Conservation (phyloP, 2,329 filamentous ascomycete species). For the Fusarium heterosporum region DNA sequence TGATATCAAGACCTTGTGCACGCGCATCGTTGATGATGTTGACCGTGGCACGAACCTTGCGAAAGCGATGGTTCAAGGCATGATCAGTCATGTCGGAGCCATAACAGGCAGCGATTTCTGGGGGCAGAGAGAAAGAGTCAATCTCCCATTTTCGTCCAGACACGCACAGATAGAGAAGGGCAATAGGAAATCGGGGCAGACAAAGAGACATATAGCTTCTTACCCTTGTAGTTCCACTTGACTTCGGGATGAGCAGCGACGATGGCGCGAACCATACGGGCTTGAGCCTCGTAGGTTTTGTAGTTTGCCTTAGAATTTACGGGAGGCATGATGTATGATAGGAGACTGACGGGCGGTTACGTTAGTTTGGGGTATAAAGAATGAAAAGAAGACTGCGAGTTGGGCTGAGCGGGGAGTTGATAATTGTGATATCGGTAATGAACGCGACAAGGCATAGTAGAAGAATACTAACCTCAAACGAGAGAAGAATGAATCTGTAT, state of each 20-base stretch:
- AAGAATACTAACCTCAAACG: conserved; percentile 19
- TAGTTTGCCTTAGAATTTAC: conserved; percentile 63
- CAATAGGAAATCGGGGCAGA: not conserved
- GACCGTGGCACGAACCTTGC: conserved; percentile 58
- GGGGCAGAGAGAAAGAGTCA: conserved; percentile 48
- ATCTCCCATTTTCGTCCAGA: conserved; percentile 45
- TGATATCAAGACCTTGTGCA: conserved; percentile 55
- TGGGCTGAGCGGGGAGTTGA: not conserved
- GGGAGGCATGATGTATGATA: conserved; percentile 57
- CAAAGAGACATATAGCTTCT: conserved; percentile 44
- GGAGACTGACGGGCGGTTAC: not conserved
- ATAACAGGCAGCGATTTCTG: conserved; percentile 62
- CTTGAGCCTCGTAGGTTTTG: conserved; percentile 69
- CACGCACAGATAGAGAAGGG: conserved; percentile 2
- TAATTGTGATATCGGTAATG: not conserved
- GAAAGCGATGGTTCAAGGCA: conserved; percentile 65
- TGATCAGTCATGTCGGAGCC: conserved; percentile 62
- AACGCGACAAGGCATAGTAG: not conserved
- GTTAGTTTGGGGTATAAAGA: not conserved
- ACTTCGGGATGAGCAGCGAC: conserved; percentile 66
- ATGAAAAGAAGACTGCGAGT: not conserved
- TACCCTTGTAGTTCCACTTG: conserved; percentile 72
- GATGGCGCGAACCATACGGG: conserved; percentile 70
- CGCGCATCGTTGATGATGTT: conserved; percentile 54
- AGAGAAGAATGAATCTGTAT: not conserved